phyloP scores from a whole-genome alignment of 140 eudicot genomes.

The Bidens hawaiensis region DNA sequence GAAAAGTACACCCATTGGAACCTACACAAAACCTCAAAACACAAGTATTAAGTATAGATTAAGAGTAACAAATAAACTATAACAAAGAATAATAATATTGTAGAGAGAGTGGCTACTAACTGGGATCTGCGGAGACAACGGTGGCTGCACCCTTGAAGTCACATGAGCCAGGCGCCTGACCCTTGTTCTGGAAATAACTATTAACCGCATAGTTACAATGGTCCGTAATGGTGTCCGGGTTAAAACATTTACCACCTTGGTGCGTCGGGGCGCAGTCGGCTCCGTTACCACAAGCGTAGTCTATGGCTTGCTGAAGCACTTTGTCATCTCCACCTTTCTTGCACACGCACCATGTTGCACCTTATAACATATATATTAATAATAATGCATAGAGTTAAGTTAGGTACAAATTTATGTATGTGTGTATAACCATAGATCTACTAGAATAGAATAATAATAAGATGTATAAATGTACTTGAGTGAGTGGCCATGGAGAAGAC shows the following conservation, averaged over 20 bases:
- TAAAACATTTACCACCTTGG: conserved; percentile 50
- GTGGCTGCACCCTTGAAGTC: conserved; percentile 64
- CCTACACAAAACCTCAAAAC: conserved; percentile 12
- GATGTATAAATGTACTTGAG: conserved; percentile 22
- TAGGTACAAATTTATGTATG: too few species aligned
- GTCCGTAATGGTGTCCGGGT: conserved; percentile 63
- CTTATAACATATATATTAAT: conserved; percentile 24
- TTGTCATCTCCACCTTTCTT: conserved; percentile 52
- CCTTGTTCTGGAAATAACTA: conserved; percentile 66
- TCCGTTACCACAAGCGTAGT: conserved; percentile 87
- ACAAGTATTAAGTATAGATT: not conserved
- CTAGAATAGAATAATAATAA: too few species aligned
- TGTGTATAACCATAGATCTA: not conserved
- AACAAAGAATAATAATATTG: not conserved
- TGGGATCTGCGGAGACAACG: conserved; percentile 52
- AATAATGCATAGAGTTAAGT: too few species aligned
- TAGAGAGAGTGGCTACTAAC: conserved; percentile 30
- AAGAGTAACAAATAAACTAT: not conserved
- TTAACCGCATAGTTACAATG: conserved; percentile 87
- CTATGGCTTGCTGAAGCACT: conserved; percentile 59
- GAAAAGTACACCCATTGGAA: conserved; percentile 32
- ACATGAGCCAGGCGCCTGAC: conserved; percentile 59
- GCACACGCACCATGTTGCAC: conserved; percentile 81
- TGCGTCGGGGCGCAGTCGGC: conserved; percentile 74
- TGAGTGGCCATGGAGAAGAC: conserved; percentile 29